Percentiles rank a stretch among this genome's conserved stretches.
Conservation (phyloP, 805 yeast species). For the Zygosaccharomyces bisporus region DNA sequence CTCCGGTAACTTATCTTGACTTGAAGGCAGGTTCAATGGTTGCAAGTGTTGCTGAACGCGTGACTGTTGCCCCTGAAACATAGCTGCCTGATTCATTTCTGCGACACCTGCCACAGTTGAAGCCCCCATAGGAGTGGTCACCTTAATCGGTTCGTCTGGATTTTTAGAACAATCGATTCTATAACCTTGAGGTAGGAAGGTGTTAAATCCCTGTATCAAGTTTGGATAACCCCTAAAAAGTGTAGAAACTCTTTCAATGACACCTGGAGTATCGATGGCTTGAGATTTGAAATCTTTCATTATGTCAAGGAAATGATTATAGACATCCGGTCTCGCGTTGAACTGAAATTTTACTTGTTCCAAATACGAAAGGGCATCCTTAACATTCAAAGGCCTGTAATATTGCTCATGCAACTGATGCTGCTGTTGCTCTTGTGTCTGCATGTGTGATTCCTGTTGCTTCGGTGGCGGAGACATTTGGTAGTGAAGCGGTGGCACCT, state of each 20-base stretch:
- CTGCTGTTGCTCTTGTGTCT: conserved; percentile 7
- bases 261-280: conserved; percentile 96
- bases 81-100: conserved; percentile 28
- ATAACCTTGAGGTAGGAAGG: conserved; percentile 96
- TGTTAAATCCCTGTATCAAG: conserved; percentile 94
- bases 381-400: conserved; percentile 85
- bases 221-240: conserved; percentile 90
- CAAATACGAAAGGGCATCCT: conserved; percentile 90
- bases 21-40: conserved; percentile 11
- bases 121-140: conserved; percentile 93
- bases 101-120: conserved; percentile 41
- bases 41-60: conserved; percentile 6
- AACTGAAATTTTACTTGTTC: conserved; percentile 95
- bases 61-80: conserved; percentile 6
- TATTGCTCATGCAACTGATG: conserved; percentile 24
- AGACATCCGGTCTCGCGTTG: conserved; percentile 88
- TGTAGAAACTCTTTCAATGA: conserved; percentile 88
- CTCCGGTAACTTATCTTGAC: conserved; percentile 27
- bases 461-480: conserved; percentile 12
- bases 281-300: conserved; percentile 99
- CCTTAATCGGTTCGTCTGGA: conserved; percentile 88
- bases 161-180: conserved; percentile 85
- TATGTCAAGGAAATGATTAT: conserved; percentile 91
- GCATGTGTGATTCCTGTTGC: conserved; percentile 15
- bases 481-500: conserved; percentile 9